Base-by-base conservation (phyloP, 2,329 filamentous ascomycete species). In the Rutstroemia sp. region DNA sequence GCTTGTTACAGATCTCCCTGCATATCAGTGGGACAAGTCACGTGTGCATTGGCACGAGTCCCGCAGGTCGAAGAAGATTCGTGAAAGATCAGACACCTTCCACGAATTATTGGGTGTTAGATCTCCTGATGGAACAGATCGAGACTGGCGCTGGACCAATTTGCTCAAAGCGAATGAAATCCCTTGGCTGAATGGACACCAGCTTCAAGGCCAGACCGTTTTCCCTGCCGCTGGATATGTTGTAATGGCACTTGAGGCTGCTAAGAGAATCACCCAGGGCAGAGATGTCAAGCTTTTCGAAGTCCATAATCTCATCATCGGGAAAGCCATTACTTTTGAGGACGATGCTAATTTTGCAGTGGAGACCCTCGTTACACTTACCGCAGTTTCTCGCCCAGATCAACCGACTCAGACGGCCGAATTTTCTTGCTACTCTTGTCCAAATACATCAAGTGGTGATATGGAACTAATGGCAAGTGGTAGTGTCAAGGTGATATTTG, bases 221-320 rank as follows among this genome's bases (percentile, higher is more conserved):
- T 65, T 79, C 3, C 77, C 77, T 0, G 76, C 73, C 2, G 76
- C 76, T 2, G 76, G 72, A 0, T 79, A 78, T 60, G 71, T 74
- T 38, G 58, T 73, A 4, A 17, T 42, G 39, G 17, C 36, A n/a
- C 12, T 42, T 21, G 38, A 44, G 12, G 36, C 21, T 3, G 21
- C 45, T 5, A 47, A 27, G 19, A 16, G 10, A 16, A 19, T 50
- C 4, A 9, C 19, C 10, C 10, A 10, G 12, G 25, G 27, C 12
- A 49, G 19, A 19, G 17, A 27, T 10, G 21, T 48, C 8, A 10
- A 21, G n/a, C 14, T 48, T 3, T 23, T 25, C 30, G 52, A 55
- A 9, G 9, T 54, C 7, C 9, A 47, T 2, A n/a, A 47, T 27
- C 16, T 54, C n/a, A 6, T 38, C 40, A 46, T 54, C 16, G n/a